Base-by-base conservation (phyloP, 2,329 filamentous ascomycete genomes). In the Aspergillus sp. region DNA sequence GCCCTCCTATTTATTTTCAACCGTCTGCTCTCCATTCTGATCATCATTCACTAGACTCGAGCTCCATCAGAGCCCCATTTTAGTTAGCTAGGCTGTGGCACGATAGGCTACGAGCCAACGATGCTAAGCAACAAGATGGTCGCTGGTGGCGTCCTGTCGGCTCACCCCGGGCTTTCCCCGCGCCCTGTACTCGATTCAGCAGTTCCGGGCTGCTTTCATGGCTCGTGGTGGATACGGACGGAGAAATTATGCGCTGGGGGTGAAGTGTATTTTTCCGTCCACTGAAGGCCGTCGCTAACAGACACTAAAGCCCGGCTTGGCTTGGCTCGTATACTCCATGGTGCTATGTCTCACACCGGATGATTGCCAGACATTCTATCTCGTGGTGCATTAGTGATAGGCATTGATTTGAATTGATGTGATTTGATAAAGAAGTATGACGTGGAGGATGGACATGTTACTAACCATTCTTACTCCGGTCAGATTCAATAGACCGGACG, bases 181-280 rank as follows among this genome's bases (percentile, higher is more conserved):
- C 54, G 36, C 54, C 40, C 29, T 47, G 45, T 43, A 38, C 45
- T 51, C 44, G 14, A 49, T 44, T 32, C 21, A 50, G 47, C 44
- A 50, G 47, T 42, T 50, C 50, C 43, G 53, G 44, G 53, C 49
- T 57, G 45, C 45, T 54, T 57, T 49, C 29, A 23, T 16, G 19
- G 31, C 23, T 32, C n/a, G 20, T 4, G 23, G 52, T 55, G 52
- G 55, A 47, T 57, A 53, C 55, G 41, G 47, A 47, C 57, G 57
- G 57, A 56, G 55, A 58, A 58, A 58, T 57, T 55, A 20, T 43
- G 49, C 25, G 34, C 43, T 50, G 9, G 31, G 45, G 44, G 32
- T 41, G 45, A 42, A 31, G 40, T 49, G 45, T 25, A 42, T 46
- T 59, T 59, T 59, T 58, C 55, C 50, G 50, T 58, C 57, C 55